These are phyloP conservation scores for Davidsoniella australis DNA, from an alignment of 2,329 filamentous ascomycete species.

Conservation along the genomic window DNA sequence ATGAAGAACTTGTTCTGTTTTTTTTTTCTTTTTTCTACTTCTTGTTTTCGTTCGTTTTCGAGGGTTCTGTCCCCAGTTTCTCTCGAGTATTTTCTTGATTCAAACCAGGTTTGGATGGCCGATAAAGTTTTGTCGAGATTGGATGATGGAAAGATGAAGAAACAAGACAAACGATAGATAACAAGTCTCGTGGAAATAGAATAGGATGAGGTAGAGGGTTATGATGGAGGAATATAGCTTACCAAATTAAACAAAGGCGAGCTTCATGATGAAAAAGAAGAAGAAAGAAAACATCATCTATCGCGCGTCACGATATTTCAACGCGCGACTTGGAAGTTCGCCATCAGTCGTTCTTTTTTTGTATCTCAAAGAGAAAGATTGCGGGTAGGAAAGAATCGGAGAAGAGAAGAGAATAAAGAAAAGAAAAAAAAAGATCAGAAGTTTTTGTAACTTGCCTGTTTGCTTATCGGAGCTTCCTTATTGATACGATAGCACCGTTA, in stretches of 20 bases:
- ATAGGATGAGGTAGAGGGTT: neutral
- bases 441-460: neutral
- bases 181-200: neutral
- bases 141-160: too few relatives aligned
- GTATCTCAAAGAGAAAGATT: too few relatives aligned
- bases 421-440: neutral
- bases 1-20: conserved; percentile 12
- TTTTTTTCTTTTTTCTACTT: neutral
- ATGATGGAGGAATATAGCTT: neutral
- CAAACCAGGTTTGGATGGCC: too few relatives aligned
- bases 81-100: too few relatives aligned
- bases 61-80: too few relatives aligned
- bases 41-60: too few relatives aligned
- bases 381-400: neutral
- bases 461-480: neutral
- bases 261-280: neutral
- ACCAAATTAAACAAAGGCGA: neutral
- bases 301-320: too few relatives aligned
- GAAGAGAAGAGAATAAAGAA: neutral
- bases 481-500: neutral
- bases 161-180: neutral
- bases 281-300: too few relatives aligned
- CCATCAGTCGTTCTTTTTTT: neutral
- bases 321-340: too few relatives aligned
- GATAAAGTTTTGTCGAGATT: neutral